These are phyloP conservation scores for Solanum sejunctum DNA, from an alignment of 257 asterid genomes.

Conservation along the genomic window DNA sequence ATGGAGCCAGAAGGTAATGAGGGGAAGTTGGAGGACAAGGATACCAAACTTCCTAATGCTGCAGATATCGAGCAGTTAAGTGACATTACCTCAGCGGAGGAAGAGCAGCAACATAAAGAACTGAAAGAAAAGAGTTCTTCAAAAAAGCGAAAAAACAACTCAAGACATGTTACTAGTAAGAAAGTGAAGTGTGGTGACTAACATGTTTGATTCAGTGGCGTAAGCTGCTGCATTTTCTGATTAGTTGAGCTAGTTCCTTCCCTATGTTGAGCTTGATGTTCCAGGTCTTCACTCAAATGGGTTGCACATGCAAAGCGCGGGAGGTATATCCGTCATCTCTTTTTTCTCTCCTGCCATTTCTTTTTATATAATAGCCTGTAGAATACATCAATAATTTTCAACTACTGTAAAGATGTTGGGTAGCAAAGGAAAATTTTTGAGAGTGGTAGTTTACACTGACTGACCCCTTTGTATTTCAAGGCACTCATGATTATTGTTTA, in stretches of 20 bases:
- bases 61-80: slow-evolving; percentile 7
- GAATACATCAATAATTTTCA: background rate
- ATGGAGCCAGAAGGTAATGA: slow-evolving; percentile 47
- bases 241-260: background rate
- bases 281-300: background rate
- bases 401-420: background rate
- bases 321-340: background rate
- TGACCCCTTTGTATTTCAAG: background rate
- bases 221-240: background rate
- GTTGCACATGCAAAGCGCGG: background rate
- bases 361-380: background rate
- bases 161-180: slow-evolving; percentile 36
- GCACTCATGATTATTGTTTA: background rate
- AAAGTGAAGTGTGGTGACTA: slow-evolving; percentile 38
- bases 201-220: slow-evolving; percentile 13
- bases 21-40: slow-evolving; percentile 9
- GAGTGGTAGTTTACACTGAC: background rate
- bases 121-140: slow-evolving; percentile 9
- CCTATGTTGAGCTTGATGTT: background rate
- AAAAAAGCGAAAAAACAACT: slow-evolving; percentile 45
- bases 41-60: slow-evolving; percentile 3
- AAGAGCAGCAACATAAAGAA: slow-evolving; percentile 8
- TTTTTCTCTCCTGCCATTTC: background rate
- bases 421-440: background rate
- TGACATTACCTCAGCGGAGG: slow-evolving; percentile 4